Percentiles rank a stretch among this genome's conserved stretches.
Conservation (phyloP, 2,329 filamentous ascomycete genomes). For the Reticulascus tulasneorum region DNA sequence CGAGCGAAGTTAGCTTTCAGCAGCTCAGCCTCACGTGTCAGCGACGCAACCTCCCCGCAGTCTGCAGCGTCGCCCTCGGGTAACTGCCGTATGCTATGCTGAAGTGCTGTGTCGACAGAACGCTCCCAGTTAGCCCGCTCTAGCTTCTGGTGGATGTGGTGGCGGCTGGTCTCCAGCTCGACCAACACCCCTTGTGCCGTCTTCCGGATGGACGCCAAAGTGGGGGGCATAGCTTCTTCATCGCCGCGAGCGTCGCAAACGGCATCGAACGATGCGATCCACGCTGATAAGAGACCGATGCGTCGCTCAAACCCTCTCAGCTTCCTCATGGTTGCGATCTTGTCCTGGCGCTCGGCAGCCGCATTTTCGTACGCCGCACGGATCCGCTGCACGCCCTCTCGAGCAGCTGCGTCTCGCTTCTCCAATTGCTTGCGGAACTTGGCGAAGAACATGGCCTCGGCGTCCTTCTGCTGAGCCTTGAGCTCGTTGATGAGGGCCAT, state of each 20-base stretch:
- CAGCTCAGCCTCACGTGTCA: conserved; percentile 80
- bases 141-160: conserved; percentile 84
- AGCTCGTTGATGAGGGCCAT: conserved; percentile 96
- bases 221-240: conserved; percentile 63
- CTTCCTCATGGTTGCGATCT: conserved; percentile 74
- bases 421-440: conserved; percentile 91
- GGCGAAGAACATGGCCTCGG: conserved; percentile 72
- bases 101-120: conserved; percentile 79
- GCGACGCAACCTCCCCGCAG: conserved; percentile 62
- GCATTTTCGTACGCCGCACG: conserved; percentile 82
- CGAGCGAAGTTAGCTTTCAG: conserved; percentile 78
- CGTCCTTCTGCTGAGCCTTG: conserved; percentile 86
- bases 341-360: conserved; percentile 71
- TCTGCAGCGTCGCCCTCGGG: conserved; percentile 66
- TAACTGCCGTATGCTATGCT: conserved; percentile 78
- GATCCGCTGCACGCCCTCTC: conserved; percentile 76
- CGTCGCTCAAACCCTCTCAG: conserved; percentile 78
- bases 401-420: conserved; percentile 71
- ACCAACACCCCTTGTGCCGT: conserved; percentile 83
- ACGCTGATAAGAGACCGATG: conserved; percentile 80
- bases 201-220: conserved; percentile 73
- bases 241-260: conserved; percentile 70
- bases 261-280: conserved; percentile 87
- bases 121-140: conserved; percentile 83
- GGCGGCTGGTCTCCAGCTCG: conserved; percentile 84